A percentile compares a stretch with the other conserved stretches of the same genome.
These are phyloP conservation scores for Hansenula sp. DNA, from an alignment of 1,139 yeast species.

Conservation along the genomic window DNA sequence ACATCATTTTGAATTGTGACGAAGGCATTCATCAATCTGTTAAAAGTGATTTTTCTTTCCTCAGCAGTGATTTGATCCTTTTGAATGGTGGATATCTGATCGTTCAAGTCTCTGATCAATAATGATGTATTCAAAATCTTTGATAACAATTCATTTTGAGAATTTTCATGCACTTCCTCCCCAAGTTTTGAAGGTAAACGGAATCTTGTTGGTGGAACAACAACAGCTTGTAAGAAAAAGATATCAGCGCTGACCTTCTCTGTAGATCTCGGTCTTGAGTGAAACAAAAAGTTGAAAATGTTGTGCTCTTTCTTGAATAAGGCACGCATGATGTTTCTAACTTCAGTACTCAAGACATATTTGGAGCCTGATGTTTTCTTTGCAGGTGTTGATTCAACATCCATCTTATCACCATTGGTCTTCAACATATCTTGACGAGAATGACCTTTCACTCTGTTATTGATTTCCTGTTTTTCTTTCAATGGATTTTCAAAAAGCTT, in stretches of 20 bases:
- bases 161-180: slow-evolving; percentile 91
- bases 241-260: slow-evolving; percentile 71
- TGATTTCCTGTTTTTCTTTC: slow-evolving; percentile 72
- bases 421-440: slow-evolving; percentile 69
- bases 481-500: slow-evolving; percentile 89
- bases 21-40: slow-evolving; percentile 90
- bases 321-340: slow-evolving; percentile 69
- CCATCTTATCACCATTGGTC: slow-evolving; percentile 24
- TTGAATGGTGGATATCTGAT: slow-evolving; percentile 57
- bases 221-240: slow-evolving; percentile 82
- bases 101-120: slow-evolving; percentile 83
- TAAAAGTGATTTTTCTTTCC: slow-evolving; percentile 74
- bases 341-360: slow-evolving; percentile 83
- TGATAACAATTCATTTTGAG: slow-evolving; percentile 85
- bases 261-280: slow-evolving; percentile 62
- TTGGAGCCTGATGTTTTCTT: slow-evolving; percentile 50
- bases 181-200: slow-evolving; percentile 96
- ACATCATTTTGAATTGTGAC: slow-evolving; percentile 95
- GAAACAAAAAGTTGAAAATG: slow-evolving; percentile 63
- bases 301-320: slow-evolving; percentile 72
- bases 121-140: slow-evolving; percentile 77
- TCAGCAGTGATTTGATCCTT: slow-evolving; percentile 65
- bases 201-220: slow-evolving; percentile 96
- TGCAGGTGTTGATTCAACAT: slow-evolving; percentile 27
- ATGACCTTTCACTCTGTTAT: slow-evolving; percentile 80